phyloP scores from a whole-genome alignment of 257 asterid species.

The Nicotiana obtusifolia region DNA sequence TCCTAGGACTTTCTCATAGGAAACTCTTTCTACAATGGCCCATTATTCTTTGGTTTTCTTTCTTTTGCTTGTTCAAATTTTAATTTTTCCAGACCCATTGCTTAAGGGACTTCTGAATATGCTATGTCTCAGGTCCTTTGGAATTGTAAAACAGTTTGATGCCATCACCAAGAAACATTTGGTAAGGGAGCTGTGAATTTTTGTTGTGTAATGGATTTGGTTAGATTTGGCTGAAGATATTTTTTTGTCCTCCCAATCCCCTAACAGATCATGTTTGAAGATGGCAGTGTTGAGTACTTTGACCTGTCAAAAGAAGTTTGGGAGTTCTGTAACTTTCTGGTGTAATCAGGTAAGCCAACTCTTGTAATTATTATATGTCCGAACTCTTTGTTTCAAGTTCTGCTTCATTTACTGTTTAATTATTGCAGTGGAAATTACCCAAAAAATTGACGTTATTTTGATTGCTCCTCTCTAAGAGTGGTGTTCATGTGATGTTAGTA shows the following conservation, averaged over 20 bases:
- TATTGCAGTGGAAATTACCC: not conserved
- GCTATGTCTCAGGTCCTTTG: constrained; percentile 57
- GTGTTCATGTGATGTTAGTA: not conserved
- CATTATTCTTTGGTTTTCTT: not conserved
- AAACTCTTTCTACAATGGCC: not conserved
- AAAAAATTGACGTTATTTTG: not conserved
- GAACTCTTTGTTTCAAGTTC: not conserved
- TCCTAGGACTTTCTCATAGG: not conserved
- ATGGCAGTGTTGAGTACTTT: constrained; percentile 58
- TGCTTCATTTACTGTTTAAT: not conserved
- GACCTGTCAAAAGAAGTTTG: constrained; percentile 88
- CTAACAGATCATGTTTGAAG: constrained; percentile 80
- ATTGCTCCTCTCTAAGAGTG: not conserved
- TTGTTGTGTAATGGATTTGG: constrained; percentile 7
- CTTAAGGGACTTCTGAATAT: not conserved
- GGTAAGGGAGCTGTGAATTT: constrained; percentile 41
- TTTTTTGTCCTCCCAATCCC: not conserved
- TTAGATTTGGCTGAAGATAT: constrained; percentile 9
- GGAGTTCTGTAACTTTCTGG: constrained; percentile 53
- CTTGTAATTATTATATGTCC: not conserved
- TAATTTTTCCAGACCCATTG: not conserved
- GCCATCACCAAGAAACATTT: constrained; percentile 58
- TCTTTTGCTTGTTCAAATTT: constrained; percentile 1
- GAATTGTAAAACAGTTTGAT: constrained; percentile 64
- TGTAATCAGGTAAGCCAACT: constrained; percentile 33